phyloP scores from a whole-genome alignment of 2,329 filamentous ascomycete genomes.

The Rhexocercosporidium sp. region DNA sequence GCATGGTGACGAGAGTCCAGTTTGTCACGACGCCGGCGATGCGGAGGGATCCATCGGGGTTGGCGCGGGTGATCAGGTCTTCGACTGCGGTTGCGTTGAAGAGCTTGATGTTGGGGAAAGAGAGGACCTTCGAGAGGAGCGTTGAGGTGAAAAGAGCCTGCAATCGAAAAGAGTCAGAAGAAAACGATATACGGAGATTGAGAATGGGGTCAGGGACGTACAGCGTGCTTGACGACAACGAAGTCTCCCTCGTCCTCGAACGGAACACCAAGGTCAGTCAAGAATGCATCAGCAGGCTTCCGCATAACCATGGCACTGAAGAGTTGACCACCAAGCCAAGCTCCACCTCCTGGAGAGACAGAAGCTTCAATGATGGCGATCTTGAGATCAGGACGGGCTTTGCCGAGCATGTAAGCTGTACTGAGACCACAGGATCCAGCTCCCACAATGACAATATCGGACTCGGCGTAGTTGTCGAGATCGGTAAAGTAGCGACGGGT shows the following conservation, averaged over 20 bases:
- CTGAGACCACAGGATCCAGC: slow-evolving; percentile 88
- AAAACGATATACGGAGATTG: background rate
- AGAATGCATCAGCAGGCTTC: slow-evolving; percentile 86
- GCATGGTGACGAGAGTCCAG: slow-evolving; percentile 90
- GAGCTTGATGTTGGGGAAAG: slow-evolving; percentile 90
- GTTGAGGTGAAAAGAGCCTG: slow-evolving; percentile 86
- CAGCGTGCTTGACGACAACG: slow-evolving; percentile 90
- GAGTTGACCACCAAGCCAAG: slow-evolving; percentile 92
- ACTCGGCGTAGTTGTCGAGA: slow-evolving; percentile 87
- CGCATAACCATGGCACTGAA: slow-evolving; percentile 97
- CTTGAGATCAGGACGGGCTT: slow-evolving; percentile 84
- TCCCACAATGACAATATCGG: slow-evolving; percentile 91
- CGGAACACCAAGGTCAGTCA: slow-evolving; percentile 79
- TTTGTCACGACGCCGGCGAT: slow-evolving; percentile 93
- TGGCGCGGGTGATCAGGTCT: slow-evolving; percentile 84
- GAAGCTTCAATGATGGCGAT: slow-evolving; percentile 90
- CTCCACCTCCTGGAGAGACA: slow-evolving; percentile 85
- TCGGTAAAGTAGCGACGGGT: slow-evolving; percentile 91
- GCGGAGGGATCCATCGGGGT: slow-evolving; percentile 59
- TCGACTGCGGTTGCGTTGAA: slow-evolving; percentile 95
- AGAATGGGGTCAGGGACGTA: slow-evolving; percentile 29
- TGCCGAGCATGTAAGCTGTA: slow-evolving; percentile 83
- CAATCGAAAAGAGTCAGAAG: background rate
- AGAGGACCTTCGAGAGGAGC: slow-evolving; percentile 79
- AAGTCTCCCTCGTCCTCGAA: slow-evolving; percentile 89